phyloP scores from a whole-genome alignment of 768 basidiomycete genomes.

The Hypsizygus marmoreus region DNA sequence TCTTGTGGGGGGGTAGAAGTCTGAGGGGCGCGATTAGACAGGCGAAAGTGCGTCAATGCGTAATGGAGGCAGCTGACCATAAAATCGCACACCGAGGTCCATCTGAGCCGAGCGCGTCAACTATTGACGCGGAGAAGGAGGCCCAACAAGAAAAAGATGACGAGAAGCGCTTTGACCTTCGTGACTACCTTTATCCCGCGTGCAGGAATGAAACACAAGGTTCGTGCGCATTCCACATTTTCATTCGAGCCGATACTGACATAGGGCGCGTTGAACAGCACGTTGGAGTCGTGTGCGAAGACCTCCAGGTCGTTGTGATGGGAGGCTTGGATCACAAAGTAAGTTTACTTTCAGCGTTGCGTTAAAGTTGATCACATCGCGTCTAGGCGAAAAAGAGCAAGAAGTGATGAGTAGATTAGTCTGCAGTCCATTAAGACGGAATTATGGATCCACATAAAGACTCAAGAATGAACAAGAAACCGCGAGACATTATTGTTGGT shows the following conservation, averaged over 20 bases:
- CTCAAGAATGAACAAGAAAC: no score
- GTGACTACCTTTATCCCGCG: constrained; percentile 64
- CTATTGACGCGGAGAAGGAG: constrained; percentile 44
- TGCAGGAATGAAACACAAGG: constrained; percentile 71
- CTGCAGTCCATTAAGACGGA: no score
- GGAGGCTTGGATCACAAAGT: constrained; percentile 63
- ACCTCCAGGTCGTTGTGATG: constrained; percentile 60
- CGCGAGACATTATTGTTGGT: no score
- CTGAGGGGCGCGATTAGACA: constrained; percentile 9
- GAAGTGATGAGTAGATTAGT: no score
- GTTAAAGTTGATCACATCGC: no score
- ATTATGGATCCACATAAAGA: no score
- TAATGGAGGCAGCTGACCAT: constrained; percentile 46
- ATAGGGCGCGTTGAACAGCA: constrained; percentile 41
- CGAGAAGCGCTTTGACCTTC: constrained; percentile 55
- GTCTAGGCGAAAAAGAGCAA: no score
- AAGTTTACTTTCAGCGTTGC: constrained; percentile 13
- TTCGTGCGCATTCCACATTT: constrained; percentile 17
- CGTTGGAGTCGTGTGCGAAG: constrained; percentile 75
- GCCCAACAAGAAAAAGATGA: constrained; percentile 39
- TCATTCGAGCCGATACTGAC: not conserved
- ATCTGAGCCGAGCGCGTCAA: constrained; percentile 25
- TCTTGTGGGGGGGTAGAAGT: constrained; percentile 29
- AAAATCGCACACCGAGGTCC: constrained; percentile 25
- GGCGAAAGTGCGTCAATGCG: no score